phyloP scores from a whole-genome alignment of 306 rosid genomes.

The Sphenostylis stenocarpa region DNA sequence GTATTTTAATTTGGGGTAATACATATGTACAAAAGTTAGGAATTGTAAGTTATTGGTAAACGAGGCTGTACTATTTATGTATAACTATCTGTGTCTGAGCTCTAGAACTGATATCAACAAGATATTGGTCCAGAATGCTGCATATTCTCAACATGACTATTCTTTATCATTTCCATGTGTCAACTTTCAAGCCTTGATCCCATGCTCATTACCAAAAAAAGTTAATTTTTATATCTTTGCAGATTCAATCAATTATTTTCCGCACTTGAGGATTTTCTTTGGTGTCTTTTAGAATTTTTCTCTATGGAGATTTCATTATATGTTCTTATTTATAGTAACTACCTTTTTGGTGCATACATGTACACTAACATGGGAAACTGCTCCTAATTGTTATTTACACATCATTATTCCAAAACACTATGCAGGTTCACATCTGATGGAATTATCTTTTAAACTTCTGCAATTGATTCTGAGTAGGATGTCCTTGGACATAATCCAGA shows the following conservation, averaged over 20 bases:
- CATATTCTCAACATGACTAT: background rate
- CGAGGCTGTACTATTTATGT: background rate
- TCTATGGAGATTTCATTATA: background rate
- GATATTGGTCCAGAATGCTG: background rate
- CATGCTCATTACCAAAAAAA: background rate
- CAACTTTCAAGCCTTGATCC: background rate
- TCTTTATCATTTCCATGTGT: no score
- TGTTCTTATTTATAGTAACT: slow-evolving; percentile 20
- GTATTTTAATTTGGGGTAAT: background rate
- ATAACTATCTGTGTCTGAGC: background rate
- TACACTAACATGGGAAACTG: background rate
- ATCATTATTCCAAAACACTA: slow-evolving; percentile 28
- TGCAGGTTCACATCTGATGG: slow-evolving; percentile 74
- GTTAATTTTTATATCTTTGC: background rate
- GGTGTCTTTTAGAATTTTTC: background rate
- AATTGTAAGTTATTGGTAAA: background rate
- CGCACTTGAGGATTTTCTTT: background rate
- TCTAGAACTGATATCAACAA: background rate
- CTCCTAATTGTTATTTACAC: slow-evolving; percentile 22
- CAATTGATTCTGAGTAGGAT: slow-evolving; percentile 59
- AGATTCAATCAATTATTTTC: background rate
- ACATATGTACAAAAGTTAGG: background rate
- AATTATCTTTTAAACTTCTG: slow-evolving; percentile 62
- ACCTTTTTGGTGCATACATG: background rate
- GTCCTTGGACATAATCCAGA: slow-evolving; percentile 47